Conservation (phyloP, 2,329 filamentous ascomycete species). For the Neopestalotiopsis clavispora region DNA sequence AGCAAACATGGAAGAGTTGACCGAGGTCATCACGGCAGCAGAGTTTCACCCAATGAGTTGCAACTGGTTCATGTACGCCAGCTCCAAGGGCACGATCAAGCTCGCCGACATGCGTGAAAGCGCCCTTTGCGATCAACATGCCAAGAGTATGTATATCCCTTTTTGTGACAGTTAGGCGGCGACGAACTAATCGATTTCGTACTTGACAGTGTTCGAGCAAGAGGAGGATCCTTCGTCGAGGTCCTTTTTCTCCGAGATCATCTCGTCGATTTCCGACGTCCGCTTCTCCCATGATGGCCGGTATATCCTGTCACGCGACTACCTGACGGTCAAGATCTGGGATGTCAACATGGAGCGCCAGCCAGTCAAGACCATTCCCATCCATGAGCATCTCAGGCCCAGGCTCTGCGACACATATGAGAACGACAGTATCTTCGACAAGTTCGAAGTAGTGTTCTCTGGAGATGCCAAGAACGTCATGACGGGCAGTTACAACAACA, state of each 20-base stretch:
- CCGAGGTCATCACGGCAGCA: conserved; percentile 96
- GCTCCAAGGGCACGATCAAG: conserved; percentile 98
- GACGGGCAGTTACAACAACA: conserved; percentile 99
- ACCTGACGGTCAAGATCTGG: conserved; percentile 99
- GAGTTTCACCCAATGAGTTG: conserved; percentile 97
- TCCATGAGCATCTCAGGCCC: conserved; percentile 94
- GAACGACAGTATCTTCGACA: conserved; percentile 99
- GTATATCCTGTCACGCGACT: conserved; percentile 97
- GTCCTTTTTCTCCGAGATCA: conserved; percentile 99
- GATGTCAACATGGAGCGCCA: conserved; percentile 99
- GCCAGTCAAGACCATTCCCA: conserved; percentile 97
- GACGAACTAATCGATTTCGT: conserved; percentile 1
- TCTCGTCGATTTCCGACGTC: conserved; percentile 98
- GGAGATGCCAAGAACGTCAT: conserved; percentile 98
- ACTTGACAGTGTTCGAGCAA: conserved; percentile 85
- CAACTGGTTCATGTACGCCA: conserved; percentile 99
- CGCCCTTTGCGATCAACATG: conserved; percentile 92
- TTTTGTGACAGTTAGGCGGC: background rate
- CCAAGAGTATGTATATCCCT: conserved; percentile 73
- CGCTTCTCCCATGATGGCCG: conserved; percentile 95
- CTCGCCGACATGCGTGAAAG: conserved; percentile 98
- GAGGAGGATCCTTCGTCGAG: conserved; percentile 96
- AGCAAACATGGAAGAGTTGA: conserved; percentile 99
- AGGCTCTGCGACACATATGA: conserved; percentile 97
- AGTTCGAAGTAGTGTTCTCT: conserved; percentile 99